phyloP scores from a whole-genome alignment of 148 eudicot genomes.

The Rhododendron simsii region DNA sequence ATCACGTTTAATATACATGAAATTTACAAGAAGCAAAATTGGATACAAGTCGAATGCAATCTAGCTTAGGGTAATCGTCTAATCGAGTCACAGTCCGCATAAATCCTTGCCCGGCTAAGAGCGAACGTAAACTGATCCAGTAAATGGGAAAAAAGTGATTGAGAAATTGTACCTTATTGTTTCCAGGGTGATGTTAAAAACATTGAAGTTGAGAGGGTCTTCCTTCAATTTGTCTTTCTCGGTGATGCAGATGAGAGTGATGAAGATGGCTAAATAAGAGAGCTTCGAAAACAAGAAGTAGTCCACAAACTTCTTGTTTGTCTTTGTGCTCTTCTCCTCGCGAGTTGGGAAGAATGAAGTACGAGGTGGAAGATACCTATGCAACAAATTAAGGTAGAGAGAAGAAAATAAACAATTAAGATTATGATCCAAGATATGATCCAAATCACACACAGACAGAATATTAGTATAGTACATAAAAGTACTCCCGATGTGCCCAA shows the following conservation, averaged over 20 bases:
- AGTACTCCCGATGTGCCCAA: too few relatives aligned
- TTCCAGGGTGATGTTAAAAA: constrained; percentile 59
- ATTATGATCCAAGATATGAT: too few relatives aligned
- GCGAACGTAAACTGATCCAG: too few relatives aligned
- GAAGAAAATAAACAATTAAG: not conserved
- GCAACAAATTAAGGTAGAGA: not conserved
- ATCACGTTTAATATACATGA: too few relatives aligned
- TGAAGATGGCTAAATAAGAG: constrained; percentile 41
- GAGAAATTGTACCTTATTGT: constrained; percentile 44
- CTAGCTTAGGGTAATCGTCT: too few relatives aligned
- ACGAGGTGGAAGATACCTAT: constrained; percentile 46
- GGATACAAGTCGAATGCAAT: too few relatives aligned
- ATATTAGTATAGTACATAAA: too few relatives aligned
- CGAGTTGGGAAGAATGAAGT: constrained; percentile 19
- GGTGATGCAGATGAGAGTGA: constrained; percentile 51
- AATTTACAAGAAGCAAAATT: too few relatives aligned
- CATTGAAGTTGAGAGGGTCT: constrained; percentile 76
- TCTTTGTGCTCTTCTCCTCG: constrained; percentile 8
- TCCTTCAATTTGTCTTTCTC: constrained; percentile 52
- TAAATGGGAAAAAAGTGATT: not conserved
- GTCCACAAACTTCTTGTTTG: constrained; percentile 15
- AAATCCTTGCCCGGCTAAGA: too few relatives aligned
- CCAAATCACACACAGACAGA: too few relatives aligned
- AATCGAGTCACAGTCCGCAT: too few relatives aligned
- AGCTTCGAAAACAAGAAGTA: constrained; percentile 40